These are phyloP conservation scores for Fusarium mundagurra DNA, from an alignment of 2,329 filamentous ascomycete species.

Conservation along the genomic window DNA sequence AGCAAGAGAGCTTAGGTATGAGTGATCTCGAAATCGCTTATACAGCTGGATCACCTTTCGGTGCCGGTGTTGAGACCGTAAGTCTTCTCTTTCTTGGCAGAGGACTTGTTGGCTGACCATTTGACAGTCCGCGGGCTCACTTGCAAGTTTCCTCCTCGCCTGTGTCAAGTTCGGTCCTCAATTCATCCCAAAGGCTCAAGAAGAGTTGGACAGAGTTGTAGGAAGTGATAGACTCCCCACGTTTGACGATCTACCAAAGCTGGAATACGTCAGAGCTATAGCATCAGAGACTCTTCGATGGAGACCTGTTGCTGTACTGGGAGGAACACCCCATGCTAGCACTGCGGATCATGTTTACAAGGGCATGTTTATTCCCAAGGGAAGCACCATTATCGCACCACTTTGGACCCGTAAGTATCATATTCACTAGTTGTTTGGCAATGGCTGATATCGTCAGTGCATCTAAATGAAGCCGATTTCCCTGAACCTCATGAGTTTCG, in stretches of 20 bases:
- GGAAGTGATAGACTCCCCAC: conserved; percentile 50
- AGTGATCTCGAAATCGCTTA: conserved; percentile 56
- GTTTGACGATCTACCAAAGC: conserved; percentile 48
- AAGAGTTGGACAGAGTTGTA: conserved; percentile 52
- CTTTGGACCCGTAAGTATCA: conserved; percentile 53
- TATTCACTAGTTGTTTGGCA: accelerated
- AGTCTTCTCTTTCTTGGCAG: accelerated
- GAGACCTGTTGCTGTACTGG: conserved; percentile 54
- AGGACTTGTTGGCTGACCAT: accelerated
- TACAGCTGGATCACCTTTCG: conserved; percentile 56
- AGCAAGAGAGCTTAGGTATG: conserved; percentile 53
- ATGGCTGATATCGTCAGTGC: conserved; percentile 39
- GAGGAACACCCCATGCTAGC: conserved; percentile 58
- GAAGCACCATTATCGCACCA: conserved; percentile 54
- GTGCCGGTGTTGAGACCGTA: conserved; percentile 56
- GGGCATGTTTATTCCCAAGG: conserved; percentile 57
- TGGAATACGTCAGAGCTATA: conserved; percentile 51
- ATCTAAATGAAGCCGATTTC: conserved; percentile 54
- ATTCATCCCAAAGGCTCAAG: conserved; percentile 55
- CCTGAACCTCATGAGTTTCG: conserved; percentile 52
- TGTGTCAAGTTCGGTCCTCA: conserved; percentile 62
- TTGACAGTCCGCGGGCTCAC: conserved; percentile 55
- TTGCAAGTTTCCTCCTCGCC: conserved; percentile 61
- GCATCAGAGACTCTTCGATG: conserved; percentile 53
- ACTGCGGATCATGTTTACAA: conserved; percentile 53